phyloP scores from a whole-genome alignment of 805 yeast species.

The Clavispora fructus region DNA sequence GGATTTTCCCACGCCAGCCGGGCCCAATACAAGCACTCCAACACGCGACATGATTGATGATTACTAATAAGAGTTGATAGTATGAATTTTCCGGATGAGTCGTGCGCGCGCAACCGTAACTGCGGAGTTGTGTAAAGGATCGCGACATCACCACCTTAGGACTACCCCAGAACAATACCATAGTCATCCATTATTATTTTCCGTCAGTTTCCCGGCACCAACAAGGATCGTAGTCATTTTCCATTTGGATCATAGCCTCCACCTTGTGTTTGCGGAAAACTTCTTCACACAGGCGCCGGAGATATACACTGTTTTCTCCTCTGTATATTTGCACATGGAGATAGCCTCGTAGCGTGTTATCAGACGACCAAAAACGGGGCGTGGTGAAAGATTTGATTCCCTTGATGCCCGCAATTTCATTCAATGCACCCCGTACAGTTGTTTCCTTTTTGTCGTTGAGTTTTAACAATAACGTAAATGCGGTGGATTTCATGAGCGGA shows the following conservation, averaged over 20 bases:
- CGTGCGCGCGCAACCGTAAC: conserved; percentile 8
- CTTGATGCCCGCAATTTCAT: conserved; percentile 61
- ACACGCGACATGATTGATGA: conserved; percentile 72
- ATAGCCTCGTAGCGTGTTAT: conserved; percentile 48
- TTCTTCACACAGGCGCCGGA: conserved; percentile 56
- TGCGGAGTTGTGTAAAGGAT: not conserved
- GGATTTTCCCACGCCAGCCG: conserved; percentile 95
- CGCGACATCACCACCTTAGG: not conserved
- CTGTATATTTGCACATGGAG: conserved; percentile 70
- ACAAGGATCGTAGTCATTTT: conserved; percentile 55
- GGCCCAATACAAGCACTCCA: conserved; percentile 90
- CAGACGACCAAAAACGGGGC: conserved; percentile 86
- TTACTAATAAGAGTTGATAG: not conserved
- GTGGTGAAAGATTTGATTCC: conserved; percentile 84
- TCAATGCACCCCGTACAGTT: conserved; percentile 55
- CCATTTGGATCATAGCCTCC: conserved; percentile 63
- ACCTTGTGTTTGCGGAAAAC: conserved; percentile 47
- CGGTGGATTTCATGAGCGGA: conserved; percentile 79
- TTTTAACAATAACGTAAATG: conserved; percentile 63
- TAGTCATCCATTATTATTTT: not conserved
- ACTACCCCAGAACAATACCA: not conserved
- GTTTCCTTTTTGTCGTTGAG: conserved; percentile 57
- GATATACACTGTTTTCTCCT: conserved; percentile 59
- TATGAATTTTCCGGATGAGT: conserved; percentile 5
- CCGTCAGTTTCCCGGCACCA: conserved; percentile 49